Evolutionary conservation across 2,329 filamentous ascomycete species (phyloP).

Genomic region (Fonsecaea monophora): DNA sequence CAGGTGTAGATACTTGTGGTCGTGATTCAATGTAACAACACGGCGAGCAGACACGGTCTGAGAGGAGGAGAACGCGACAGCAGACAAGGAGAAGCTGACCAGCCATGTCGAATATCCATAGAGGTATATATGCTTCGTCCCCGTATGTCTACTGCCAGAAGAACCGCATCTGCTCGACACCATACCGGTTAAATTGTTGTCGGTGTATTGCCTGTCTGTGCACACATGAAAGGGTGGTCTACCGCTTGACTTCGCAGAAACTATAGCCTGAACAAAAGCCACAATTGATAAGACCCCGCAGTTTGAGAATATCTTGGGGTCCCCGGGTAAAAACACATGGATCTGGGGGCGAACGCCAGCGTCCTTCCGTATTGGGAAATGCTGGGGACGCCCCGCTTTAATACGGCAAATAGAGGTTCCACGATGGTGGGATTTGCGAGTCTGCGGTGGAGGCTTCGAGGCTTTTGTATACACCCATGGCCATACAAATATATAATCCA

Average conservation of each 20-base stretch:
- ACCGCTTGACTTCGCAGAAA: constrained; percentile 3
- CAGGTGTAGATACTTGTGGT: constrained; percentile 1
- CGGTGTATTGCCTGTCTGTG: constrained; percentile 13
- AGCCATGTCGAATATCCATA: neutral
- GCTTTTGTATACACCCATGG: neutral
- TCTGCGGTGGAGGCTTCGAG: neutral
- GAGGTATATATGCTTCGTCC: neutral
- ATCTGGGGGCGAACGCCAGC: neutral
- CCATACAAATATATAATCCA: too few species aligned
- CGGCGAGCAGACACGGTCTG: neutral
- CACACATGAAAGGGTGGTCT: constrained; percentile 1
- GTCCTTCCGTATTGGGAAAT: constrained; percentile 11
- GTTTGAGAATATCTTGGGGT: constrained; percentile 10
- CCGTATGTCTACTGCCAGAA: neutral
- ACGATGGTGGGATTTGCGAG: neutral
- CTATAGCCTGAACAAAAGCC: constrained; percentile 4
- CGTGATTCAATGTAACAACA: neutral
- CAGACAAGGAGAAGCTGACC: neutral
- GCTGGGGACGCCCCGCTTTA: neutral
- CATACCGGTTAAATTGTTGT: constrained; percentile 15
- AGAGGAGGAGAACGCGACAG: neutral
- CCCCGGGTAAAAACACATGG: constrained; percentile 13
- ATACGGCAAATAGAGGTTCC: neutral
- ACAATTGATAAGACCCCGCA: neutral
- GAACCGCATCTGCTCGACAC: neutral